These are phyloP conservation scores for Chaetomium tenue DNA, from an alignment of 495 filamentous ascomycete genomes.

Conservation along the genomic window DNA sequence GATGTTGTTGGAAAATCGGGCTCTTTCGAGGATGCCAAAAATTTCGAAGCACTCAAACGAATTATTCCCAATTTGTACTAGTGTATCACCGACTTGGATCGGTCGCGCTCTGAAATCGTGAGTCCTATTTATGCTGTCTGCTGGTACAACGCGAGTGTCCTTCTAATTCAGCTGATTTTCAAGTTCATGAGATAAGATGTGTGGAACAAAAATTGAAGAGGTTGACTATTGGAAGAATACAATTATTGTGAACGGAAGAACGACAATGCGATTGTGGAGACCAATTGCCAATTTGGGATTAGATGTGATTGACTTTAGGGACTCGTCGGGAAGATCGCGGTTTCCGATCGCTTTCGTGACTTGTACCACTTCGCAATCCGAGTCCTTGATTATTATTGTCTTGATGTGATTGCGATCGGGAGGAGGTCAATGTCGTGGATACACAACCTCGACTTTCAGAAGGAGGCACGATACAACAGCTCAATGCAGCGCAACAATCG, in stretches of 20 bases:
- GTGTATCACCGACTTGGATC: background rate
- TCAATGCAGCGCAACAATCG: background rate
- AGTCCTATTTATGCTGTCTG: background rate
- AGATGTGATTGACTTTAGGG: background rate
- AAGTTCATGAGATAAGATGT: too few species aligned
- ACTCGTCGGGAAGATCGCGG: background rate
- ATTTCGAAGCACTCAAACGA: background rate
- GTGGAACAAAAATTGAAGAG: too few species aligned
- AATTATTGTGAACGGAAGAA: background rate
- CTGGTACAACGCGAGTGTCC: too few species aligned
- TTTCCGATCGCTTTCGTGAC: background rate
- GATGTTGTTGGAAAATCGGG: background rate
- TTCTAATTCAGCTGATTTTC: too few species aligned
- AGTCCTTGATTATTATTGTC: background rate
- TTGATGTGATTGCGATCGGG: too few species aligned
- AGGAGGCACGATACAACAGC: background rate
- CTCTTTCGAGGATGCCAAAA: slow-evolving; percentile 17
- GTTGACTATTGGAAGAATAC: background rate
- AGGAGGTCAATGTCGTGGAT: too few species aligned
- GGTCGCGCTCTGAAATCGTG: background rate
- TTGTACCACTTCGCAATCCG: background rate
- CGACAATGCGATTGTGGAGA: background rate
- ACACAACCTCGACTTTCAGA: background rate
- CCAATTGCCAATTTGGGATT: background rate
- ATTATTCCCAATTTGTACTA: slow-evolving; percentile 3